Evolutionary conservation across 2,329 filamentous ascomycete genomes (phyloP), one percentile per base, ranked within the genome.

Genomic region (Calonectria ilicicola): DNA sequence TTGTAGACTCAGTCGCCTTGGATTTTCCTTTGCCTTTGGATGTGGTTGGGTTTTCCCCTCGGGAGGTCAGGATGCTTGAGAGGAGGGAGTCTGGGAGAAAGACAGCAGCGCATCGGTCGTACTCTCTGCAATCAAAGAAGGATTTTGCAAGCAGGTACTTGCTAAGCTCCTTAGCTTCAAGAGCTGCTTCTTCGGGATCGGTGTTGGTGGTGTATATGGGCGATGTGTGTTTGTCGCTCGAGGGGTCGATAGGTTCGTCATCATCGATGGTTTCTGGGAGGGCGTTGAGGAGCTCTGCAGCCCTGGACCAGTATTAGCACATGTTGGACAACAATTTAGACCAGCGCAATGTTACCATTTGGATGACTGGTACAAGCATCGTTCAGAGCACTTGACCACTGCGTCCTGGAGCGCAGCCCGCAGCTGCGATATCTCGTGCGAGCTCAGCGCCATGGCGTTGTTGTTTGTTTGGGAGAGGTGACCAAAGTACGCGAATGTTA

Each of bases 51-150:
- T 81, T 83, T 9, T 85, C 83, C 9, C 84, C 82, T 64, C 85
- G 86, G 7, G 92, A 84, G 38, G 87, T 84, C 6, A 94, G 83
- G 53, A 94, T 87, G 73, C 92, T 90, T 35, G 93, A 89, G n/a
- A 95, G 89, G 40, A 94, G 88, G n/a, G 92, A 90, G 75, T 95
- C 91, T n/a, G 95, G 94, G 2, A 98, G 88, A 80, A 98, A 97
- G 46, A 97, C 93, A 65, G 95, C 94, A 35, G 96, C 94, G 83
- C 96, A 98, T 75, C 97, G 94, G 81, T 98, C 96, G 80, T 93
- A 98, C 82, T 99, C 97, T 77, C 95, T 93, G 79, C 95, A 98
- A 83, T 98, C 96, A 82, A 98, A 98, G 77, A 97, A 93, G 0
- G 96, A 94, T 83, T 98, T 98, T 66, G 97, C 96, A 23, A 98